phyloP scores from a whole-genome alignment of 2,329 filamentous ascomycete species.

The Biscogniauxia mediterranea region DNA sequence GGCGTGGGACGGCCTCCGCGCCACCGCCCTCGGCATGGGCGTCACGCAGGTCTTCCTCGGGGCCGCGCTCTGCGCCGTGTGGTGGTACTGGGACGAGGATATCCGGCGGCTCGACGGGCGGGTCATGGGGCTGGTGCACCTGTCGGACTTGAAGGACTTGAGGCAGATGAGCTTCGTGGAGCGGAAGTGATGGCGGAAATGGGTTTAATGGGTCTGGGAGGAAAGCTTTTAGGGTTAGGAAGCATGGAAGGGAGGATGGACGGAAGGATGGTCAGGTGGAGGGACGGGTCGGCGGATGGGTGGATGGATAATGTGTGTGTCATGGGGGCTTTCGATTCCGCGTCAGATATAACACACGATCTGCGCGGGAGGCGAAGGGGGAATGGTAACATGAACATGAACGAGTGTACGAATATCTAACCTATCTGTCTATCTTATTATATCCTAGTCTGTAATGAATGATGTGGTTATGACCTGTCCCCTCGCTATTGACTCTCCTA shows the following conservation, averaged over 20 bases:
- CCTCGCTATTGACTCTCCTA: neutral
- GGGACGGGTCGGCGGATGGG: neutral
- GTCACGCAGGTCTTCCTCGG: conserved; percentile 42
- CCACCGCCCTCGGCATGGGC: conserved; percentile 40
- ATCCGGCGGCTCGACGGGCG: conserved; percentile 44
- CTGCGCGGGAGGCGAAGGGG: neutral
- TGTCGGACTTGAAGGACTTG: conserved; percentile 39
- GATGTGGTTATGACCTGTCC: neutral
- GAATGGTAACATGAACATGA: neutral
- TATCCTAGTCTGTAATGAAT: conserved; percentile 2
- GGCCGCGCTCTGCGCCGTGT: conserved; percentile 33
- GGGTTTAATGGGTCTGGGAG: neutral
- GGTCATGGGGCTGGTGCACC: conserved; percentile 46
- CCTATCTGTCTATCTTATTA: neutral
- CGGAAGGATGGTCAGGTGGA: neutral
- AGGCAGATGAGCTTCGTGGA: conserved; percentile 47
- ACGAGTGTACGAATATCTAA: neutral
- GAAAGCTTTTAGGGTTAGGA: neutral
- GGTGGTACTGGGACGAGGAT: conserved; percentile 42
- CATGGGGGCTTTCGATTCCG: neutral
- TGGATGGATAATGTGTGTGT: neutral
- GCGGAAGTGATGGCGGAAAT: conserved; percentile 26
- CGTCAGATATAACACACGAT: neutral
- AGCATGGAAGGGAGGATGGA: neutral
- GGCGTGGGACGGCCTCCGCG: conserved; percentile 36